Base-by-base conservation (phyloP, 257 asterid genomes). In the Osmanthus fragrans region DNA sequence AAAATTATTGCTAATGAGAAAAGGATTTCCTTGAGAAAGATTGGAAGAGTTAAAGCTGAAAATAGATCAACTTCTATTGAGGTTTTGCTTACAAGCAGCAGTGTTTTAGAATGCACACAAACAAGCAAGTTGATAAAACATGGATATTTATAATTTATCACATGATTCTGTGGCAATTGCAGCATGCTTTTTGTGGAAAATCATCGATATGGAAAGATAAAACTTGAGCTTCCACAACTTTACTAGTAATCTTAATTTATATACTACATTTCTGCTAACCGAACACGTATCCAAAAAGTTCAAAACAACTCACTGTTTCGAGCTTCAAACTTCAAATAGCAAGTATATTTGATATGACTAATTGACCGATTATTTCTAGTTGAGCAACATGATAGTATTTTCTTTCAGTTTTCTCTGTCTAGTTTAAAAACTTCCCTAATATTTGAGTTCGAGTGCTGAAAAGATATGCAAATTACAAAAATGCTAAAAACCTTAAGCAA, bases 311-410 rank as follows among this genome's bases (percentile, higher is more conserved):
- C 39, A 12, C 58, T 11, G 37, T 37, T 27, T 56, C 45, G 8
- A 0, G 32, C 29, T 70, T 21, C 56, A 70, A 40, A 36, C 36
- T 77, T 56, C 71, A 77, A 32, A 63, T 10, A 63, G 9, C 33
- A 63, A 12, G 34, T 16, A 11, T 21, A n/a, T 8, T 21, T 58
- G 66, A n/a, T 19, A 75, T 12, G 25, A 63, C n/a, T 54, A 80
- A 8, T 63, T 63, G 80, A 37, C n/a, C 34, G 9, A 63, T 69
- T 71, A 0, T 63, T 70, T 66, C 33, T 36, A n/a, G 66, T 42
- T 18, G 66, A 8, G 56, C 30, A 80, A 65, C 29, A 72, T 33
- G 32, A 73, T 15, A 65, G 73, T 34, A 76, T 36, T 32, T 68
- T 32, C 54, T 69, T 32, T 51, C 32, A 54, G 69, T 47, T 70